Evolutionary conservation across 1,284 basidiomycete species (phyloP).

Genomic region (Cryptococcus sp.): DNA sequence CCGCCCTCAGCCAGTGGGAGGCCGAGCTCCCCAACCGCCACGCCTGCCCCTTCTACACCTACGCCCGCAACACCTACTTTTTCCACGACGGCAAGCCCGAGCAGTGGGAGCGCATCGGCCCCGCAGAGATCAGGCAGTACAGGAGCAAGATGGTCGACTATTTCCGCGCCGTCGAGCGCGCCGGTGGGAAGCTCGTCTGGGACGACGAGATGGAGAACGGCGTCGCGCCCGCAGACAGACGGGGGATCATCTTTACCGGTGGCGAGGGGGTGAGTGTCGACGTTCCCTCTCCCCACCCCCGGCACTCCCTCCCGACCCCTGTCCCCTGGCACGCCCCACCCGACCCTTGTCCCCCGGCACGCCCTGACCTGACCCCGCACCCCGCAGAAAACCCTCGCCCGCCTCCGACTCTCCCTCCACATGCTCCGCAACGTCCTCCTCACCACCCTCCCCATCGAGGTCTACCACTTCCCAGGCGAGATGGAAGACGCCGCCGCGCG

Average conservation of each 20-base stretch:
- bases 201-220: conserved; percentile 33
- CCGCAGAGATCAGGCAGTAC: conserved; percentile 40
- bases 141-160: conserved; percentile 46
- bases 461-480: conserved; percentile 53
- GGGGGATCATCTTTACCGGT: conserved; percentile 51
- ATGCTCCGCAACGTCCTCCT: conserved; percentile 49
- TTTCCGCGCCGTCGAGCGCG: conserved; percentile 40
- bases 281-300: background rate
- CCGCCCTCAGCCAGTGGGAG: conserved; percentile 45
- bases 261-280: conserved; percentile 44
- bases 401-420: conserved; percentile 43
- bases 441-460: conserved; percentile 49
- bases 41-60: conserved; percentile 44
- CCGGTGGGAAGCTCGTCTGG: conserved; percentile 46
- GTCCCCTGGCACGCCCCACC: too few species aligned
- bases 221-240: conserved; percentile 26
- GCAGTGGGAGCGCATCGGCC: conserved; percentile 41
- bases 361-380: background rate
- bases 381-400: conserved; percentile 44
- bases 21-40: conserved; percentile 40
- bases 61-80: conserved; percentile 45
- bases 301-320: background rate
- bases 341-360: too few species aligned
- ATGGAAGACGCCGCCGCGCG: conserved; percentile 36
- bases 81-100: conserved; percentile 46